Evolutionary conservation across 352 stramenopile genomes (phyloP).

Genomic region (Phytophthora gonapodyides): DNA sequence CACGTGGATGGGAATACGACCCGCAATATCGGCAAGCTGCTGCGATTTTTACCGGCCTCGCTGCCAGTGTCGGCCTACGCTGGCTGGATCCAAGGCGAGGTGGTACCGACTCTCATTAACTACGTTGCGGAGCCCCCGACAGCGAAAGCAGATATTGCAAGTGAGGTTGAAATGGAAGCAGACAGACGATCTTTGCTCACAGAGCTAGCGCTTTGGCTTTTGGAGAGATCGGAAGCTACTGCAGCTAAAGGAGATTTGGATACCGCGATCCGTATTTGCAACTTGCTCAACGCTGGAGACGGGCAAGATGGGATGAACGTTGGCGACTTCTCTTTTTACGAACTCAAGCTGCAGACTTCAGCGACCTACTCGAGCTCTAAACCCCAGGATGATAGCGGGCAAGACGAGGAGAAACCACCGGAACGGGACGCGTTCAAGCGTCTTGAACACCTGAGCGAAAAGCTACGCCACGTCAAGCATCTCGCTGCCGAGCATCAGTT

Average conservation of each 20-base stretch:
- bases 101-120: conserved; percentile 51
- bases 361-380: not conserved
- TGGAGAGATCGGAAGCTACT: conserved; percentile 34
- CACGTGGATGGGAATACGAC: conserved; percentile 44
- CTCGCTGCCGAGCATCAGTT: conserved; percentile 55
- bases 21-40: conserved; percentile 41
- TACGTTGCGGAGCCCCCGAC: conserved; percentile 21
- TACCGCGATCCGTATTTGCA: conserved; percentile 39
- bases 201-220: conserved; percentile 38
- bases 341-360: conserved; percentile 31
- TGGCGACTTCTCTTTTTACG: conserved; percentile 22
- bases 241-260: conserved; percentile 36
- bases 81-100: conserved; percentile 56
- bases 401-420: not conserved
- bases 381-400: not conserved
- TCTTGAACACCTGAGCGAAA: conserved; percentile 41
- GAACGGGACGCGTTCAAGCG: conserved; percentile 20
- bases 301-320: not conserved
- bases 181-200: conserved; percentile 19
- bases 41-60: conserved; percentile 41
- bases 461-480: conserved; percentile 61
- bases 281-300: conserved; percentile 26
- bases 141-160: conserved; percentile 4
- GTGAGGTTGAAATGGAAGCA: not conserved
- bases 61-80: conserved; percentile 55